phyloP scores from a whole-genome alignment of 768 basidiomycete species.

The Pulveroboletus ravenelii region DNA sequence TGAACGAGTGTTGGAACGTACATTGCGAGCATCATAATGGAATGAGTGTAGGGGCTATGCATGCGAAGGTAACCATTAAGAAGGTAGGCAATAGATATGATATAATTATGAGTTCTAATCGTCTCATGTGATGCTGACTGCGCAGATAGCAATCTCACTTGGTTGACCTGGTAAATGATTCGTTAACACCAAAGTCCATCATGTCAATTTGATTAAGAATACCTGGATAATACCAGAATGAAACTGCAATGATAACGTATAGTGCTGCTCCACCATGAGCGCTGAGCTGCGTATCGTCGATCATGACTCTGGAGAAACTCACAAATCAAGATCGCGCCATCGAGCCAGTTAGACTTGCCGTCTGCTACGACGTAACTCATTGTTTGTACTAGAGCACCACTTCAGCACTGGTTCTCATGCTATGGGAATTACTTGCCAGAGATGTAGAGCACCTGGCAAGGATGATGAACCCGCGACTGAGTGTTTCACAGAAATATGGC shows the following conservation, averaged over 20 bases:
- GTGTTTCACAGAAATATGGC: slow-evolving; percentile 9
- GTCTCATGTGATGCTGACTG: neutral
- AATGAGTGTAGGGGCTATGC: neutral
- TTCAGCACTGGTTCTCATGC: slow-evolving; percentile 19
- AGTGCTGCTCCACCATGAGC: slow-evolving; percentile 38
- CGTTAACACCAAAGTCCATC: neutral
- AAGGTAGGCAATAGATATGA: slow-evolving; percentile 3
- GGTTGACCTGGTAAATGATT: slow-evolving; percentile 20
- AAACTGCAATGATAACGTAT: slow-evolving; percentile 66
- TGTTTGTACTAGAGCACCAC: slow-evolving; percentile 55
- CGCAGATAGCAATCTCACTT: slow-evolving; percentile 16
- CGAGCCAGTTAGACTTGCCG: slow-evolving; percentile 81
- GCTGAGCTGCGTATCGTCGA: neutral
- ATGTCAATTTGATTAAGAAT: neutral
- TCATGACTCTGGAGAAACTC: slow-evolving; percentile 20
- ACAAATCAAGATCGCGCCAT: slow-evolving; percentile 72
- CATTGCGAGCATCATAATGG: slow-evolving; percentile 10
- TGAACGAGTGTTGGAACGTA: slow-evolving; percentile 10
- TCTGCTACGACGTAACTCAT: slow-evolving; percentile 81
- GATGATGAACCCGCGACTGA: slow-evolving; percentile 6
- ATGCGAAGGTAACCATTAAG: neutral
- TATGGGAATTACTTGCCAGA: slow-evolving; percentile 36
- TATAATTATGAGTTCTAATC: neutral
- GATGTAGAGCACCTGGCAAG: slow-evolving; percentile 33
- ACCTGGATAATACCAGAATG: slow-evolving; percentile 61